Evolutionary conservation across 805 yeast species (phyloP), one percentile per base, ranked within the genome.

Genomic region (Lipomyces kockii): DNA sequence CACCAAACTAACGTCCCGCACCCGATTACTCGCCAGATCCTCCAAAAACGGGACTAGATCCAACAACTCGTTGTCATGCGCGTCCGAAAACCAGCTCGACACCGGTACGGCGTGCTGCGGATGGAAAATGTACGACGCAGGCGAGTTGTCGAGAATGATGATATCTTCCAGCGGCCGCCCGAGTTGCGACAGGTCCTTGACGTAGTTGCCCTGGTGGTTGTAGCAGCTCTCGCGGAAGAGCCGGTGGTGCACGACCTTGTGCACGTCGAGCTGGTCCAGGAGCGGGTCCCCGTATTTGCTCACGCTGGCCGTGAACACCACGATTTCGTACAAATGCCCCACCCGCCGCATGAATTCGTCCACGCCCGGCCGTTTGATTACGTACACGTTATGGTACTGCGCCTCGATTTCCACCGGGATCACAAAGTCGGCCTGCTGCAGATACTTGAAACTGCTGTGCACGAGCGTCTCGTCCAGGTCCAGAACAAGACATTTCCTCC

Each of bases 101-200:
- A 95, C 91, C 29, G 99, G 99, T 35, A 95, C 89, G 8, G 98
- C 97, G 80, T 95, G 97, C 78, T 92, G 97, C 25, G 99, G 99
- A 77, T 95, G 98, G 83, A 95, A 91, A 65, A 94, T 88, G 79
- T 95, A 95, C n/a, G 97, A 91, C 2, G 98, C 97, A 0, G 99
- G 98, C 2, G 98, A 93, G 79, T 95, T 95, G 81, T 95, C 99
- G 71, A 95, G 87, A 72, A 95, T 95, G 65, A 95, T 92, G 56
- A 90, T 82, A 72, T 92, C 97, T 65, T 85, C 80, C 69, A 95
- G 81, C 2, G 97, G 97, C 74, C 99, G 84, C 12, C 99, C 99
- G 73, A 95, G 87, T 78, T 92, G 98, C 5, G 97, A 88, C 72
- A 95, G 83, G 77, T 95, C 94, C 80, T 95, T 95, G 77, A 95